These are phyloP conservation scores for Calonectria pseudoturangicola DNA, from an alignment of 2,329 filamentous ascomycete genomes.

Conservation along the genomic window DNA sequence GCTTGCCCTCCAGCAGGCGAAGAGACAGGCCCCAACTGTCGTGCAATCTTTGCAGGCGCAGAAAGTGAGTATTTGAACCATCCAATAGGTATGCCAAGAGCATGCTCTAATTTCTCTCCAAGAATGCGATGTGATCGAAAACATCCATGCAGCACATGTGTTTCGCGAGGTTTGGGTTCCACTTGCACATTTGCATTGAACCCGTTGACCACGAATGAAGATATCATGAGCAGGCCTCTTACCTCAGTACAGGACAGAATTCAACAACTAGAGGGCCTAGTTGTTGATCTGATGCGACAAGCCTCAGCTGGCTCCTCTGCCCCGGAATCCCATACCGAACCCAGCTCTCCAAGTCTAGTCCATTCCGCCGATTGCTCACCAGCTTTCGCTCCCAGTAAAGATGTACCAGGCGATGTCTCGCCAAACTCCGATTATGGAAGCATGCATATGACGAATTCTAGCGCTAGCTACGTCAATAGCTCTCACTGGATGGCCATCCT, in stretches of 20 bases:
- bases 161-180: not conserved
- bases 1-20: conserved; percentile 15
- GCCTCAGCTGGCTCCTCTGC: conserved; percentile 21
- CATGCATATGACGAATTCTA: conserved; percentile 53
- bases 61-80: conserved; percentile 21
- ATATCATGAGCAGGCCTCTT: not conserved
- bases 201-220: no score
- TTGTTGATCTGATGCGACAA: conserved; percentile 52
- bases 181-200: conserved; percentile 28
- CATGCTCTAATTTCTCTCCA: not conserved
- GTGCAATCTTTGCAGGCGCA: conserved; percentile 31
- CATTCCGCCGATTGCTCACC: not conserved
- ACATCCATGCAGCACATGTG: conserved; percentile 31
- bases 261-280: conserved; percentile 55
- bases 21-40: conserved; percentile 33
- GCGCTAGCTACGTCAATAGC: conserved; percentile 58
- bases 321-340: not conserved
- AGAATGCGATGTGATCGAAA: conserved; percentile 38
- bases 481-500: conserved; percentile 65
- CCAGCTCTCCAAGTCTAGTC: not conserved
- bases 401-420: not conserved
- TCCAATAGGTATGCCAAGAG: no score
- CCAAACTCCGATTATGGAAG: conserved; percentile 56
- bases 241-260: conserved; percentile 19
- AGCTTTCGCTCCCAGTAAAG: no score